Evolutionary conservation across 1,139 yeast genomes (phyloP).

Genomic region (Debaryomyces coudertii): DNA sequence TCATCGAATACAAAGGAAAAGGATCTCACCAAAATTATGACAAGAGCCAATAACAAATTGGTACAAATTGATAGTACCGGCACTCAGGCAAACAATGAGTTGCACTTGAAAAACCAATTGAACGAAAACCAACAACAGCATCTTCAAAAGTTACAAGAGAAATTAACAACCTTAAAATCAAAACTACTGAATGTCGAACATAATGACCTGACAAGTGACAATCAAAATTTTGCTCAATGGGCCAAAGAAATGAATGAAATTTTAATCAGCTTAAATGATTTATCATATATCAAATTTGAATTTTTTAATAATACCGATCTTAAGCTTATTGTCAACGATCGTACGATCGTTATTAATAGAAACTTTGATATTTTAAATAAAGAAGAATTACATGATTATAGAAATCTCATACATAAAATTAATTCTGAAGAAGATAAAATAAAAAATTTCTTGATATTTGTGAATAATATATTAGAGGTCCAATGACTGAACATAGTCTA

Average conservation of each 20-base stretch:
- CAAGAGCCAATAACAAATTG: slow-evolving; percentile 12
- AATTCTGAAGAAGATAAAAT: slow-evolving; percentile 3
- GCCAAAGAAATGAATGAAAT: slow-evolving; percentile 32
- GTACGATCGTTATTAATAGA: background rate
- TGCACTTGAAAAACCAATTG: slow-evolving; percentile 12
- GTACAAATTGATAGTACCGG: slow-evolving; percentile 8
- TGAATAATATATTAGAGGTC: background rate
- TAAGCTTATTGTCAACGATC: slow-evolving; percentile 1
- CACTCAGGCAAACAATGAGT: slow-evolving; percentile 12
- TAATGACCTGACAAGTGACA: slow-evolving; percentile 8
- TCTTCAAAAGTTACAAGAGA: slow-evolving; percentile 10
- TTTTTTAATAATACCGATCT: slow-evolving; percentile 4
- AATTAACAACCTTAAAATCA: slow-evolving; percentile 11
- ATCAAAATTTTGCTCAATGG: slow-evolving; percentile 34
- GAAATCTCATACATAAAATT: slow-evolving; percentile 3
- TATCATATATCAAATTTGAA: slow-evolving; percentile 2
- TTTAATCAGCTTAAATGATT: slow-evolving; percentile 21
- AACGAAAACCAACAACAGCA: slow-evolving; percentile 12
- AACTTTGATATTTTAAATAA: slow-evolving; percentile 4
- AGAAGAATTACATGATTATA: slow-evolving; percentile 6
- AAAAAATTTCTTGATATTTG: background rate
- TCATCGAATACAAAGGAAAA: slow-evolving; percentile 12
- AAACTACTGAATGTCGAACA: slow-evolving; percentile 7
- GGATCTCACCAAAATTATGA: slow-evolving; percentile 13
- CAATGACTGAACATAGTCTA: background rate